Evolutionary conservation across 805 yeast species (phyloP).

Genomic region (Ogataea paradorogensis): DNA sequence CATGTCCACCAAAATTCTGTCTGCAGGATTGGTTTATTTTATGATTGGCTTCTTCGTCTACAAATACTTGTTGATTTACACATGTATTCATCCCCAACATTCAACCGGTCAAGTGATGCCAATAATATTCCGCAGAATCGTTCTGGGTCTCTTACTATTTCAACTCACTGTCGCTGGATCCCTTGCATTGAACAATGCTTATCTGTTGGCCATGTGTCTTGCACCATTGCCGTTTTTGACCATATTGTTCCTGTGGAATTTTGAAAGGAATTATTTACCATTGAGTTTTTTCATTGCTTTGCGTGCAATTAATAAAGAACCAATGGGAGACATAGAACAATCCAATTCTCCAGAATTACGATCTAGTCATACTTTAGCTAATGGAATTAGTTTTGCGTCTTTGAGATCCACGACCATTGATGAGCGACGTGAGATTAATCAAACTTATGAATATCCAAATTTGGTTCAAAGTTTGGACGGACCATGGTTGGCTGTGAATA

Average conservation of each 20-base stretch:
- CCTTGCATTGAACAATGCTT: slow-evolving; percentile 73
- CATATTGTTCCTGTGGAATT: slow-evolving; percentile 67
- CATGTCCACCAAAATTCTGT: slow-evolving; percentile 80
- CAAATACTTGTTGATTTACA: slow-evolving; percentile 85
- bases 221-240: slow-evolving; percentile 76
- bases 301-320: slow-evolving; percentile 52
- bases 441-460: slow-evolving; percentile 75
- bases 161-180: slow-evolving; percentile 94
- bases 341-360: neutral
- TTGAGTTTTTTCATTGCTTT: slow-evolving; percentile 82
- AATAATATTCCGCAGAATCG: slow-evolving; percentile 74
- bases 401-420: slow-evolving; percentile 57
- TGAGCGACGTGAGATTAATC: slow-evolving; percentile 69
- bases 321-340: neutral
- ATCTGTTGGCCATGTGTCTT: slow-evolving; percentile 64
- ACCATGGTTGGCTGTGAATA: slow-evolving; percentile 76
- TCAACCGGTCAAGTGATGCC: slow-evolving; percentile 98
- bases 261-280: slow-evolving; percentile 78
- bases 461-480: slow-evolving; percentile 72
- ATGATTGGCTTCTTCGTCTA: slow-evolving; percentile 82
- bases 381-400: slow-evolving; percentile 15
- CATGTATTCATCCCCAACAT: slow-evolving; percentile 93
- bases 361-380: slow-evolving; percentile 2
- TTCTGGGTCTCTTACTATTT: slow-evolving; percentile 75
- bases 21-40: slow-evolving; percentile 83